Base-by-base conservation (phyloP, 139 green algal genomes). In the Ettlia oleoabundans region DNA sequence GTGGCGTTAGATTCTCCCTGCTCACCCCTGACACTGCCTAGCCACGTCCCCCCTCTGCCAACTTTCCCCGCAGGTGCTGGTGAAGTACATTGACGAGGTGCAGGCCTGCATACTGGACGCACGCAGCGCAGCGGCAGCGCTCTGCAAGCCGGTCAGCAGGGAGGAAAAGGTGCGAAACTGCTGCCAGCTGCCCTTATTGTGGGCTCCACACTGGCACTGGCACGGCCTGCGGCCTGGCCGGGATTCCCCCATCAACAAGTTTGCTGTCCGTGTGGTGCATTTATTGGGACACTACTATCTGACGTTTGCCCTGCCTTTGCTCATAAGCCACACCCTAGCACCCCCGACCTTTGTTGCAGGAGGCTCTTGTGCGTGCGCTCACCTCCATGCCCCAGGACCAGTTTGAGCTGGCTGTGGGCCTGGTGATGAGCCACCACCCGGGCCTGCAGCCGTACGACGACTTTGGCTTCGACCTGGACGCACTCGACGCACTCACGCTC, bases 401-500 rank as follows among this genome's bases (percentile, higher is more conserved):
- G 22, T 92, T 93, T 84, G 89, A 87, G 58, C 55, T 67, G 63
- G 89, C 87, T 32, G 70, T 93, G 76, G 76, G 55, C 38, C 76
- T 93, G 64, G 85, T 93, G 61, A 72, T 87, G 79, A 35, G 62
- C 26, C 83, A 88, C 78, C 76, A 88, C 67, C 85, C 85, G 1
- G 86, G 89, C 53, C 70, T 90, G 69, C 80, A 88, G 52, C 35
- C 82, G 1, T 75, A 71, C n/a, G 86, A 92, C 52, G 83, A 89
- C 47, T 82, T 93, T 33, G 77, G 80, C n/a, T 86, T 93, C 51
- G 90, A 93, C 83, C 41, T 93, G 47, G 82, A 87, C 68, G 69
- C 68, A 3, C 84, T 92, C 47, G 89, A 92, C 63, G 85, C 88
- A 10, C 85, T 93, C 8, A 89, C 81, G 37, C 84, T 93, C 65